phyloP scores from a whole-genome alignment of 2,329 filamentous ascomycete genomes.

The Calonectria fujianensis region DNA sequence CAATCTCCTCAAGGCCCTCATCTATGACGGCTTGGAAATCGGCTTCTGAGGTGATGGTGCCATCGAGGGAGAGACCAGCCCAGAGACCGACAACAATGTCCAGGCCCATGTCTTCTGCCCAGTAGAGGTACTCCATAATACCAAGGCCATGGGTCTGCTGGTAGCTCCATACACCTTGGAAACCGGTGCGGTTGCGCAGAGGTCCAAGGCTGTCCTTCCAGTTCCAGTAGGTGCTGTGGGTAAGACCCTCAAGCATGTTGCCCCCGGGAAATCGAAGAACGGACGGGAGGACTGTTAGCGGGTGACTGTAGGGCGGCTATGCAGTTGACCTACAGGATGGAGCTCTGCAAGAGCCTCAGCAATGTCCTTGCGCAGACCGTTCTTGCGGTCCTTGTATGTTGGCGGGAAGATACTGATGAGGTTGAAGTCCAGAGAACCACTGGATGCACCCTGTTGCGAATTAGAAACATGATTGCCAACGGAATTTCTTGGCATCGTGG shows the following conservation, averaged over 20 bases:
- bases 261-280: constrained; percentile 80
- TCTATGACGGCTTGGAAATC: constrained; percentile 75
- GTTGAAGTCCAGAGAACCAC: constrained; percentile 72
- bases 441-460: constrained; percentile 56
- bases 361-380: constrained; percentile 75
- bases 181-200: constrained; percentile 72
- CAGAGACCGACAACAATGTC: constrained; percentile 76
- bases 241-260: constrained; percentile 74
- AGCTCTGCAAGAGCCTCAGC: constrained; percentile 71
- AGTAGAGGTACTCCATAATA: constrained; percentile 76
- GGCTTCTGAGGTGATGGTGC: constrained; percentile 69
- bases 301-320: fast-evolving
- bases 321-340: constrained; percentile 64
- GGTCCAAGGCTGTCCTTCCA: constrained; percentile 74
- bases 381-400: constrained; percentile 74
- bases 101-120: constrained; percentile 76
- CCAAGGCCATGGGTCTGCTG: constrained; percentile 78
- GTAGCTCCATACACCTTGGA: constrained; percentile 75
- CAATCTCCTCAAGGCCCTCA: constrained; percentile 77
- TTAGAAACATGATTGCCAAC: background rate
- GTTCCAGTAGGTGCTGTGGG: constrained; percentile 67
- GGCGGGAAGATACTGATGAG: constrained; percentile 77
- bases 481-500: background rate
- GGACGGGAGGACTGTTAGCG: constrained; percentile 54
- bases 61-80: constrained; percentile 73